These are phyloP conservation scores for Mycena olivaceomarginata DNA, from an alignment of 768 basidiomycete species.

Conservation along the genomic window DNA sequence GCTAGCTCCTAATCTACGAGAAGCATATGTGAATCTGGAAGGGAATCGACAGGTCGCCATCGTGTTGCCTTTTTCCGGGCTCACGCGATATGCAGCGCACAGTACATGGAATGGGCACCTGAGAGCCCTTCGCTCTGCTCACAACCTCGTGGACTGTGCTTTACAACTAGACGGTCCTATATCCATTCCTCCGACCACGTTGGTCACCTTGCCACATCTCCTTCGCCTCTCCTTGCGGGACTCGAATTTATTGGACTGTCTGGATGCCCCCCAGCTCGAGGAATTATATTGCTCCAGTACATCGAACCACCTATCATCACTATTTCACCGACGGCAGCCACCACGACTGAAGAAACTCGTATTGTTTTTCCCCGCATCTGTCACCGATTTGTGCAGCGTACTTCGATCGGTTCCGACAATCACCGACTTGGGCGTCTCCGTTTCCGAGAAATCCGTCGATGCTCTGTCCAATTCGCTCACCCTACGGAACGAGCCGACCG, in stretches of 20 bases:
- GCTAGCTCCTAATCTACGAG: not conserved
- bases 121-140: conserved; percentile 1
- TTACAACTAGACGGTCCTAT: not conserved
- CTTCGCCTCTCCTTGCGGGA: conserved; percentile 11
- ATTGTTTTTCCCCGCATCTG: not conserved
- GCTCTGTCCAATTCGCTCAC: not conserved
- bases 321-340: not conserved
- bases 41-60: not conserved
- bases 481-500: not conserved
- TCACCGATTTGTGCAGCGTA: conserved; percentile 7
- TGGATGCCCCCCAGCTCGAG: conserved; percentile 19
- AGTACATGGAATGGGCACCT: conserved; percentile 3
- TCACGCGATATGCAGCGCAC: conserved; percentile 2
- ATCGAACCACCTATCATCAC: conserved; percentile 1
- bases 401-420: conserved; percentile 11
- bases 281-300: conserved; percentile 19
- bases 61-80: conserved; percentile 3
- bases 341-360: conserved; percentile 16
- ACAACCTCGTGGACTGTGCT: conserved; percentile 28
- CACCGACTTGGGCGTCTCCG: conserved; percentile 11
- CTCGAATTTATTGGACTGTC: not conserved
- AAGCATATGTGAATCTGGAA: not conserved
- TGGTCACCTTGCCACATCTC: conserved; percentile 14
- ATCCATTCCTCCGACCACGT: not conserved
- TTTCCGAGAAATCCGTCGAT: not conserved